phyloP scores from a whole-genome alignment of 768 basidiomycete species.

The Boletus tylopilopsis region DNA sequence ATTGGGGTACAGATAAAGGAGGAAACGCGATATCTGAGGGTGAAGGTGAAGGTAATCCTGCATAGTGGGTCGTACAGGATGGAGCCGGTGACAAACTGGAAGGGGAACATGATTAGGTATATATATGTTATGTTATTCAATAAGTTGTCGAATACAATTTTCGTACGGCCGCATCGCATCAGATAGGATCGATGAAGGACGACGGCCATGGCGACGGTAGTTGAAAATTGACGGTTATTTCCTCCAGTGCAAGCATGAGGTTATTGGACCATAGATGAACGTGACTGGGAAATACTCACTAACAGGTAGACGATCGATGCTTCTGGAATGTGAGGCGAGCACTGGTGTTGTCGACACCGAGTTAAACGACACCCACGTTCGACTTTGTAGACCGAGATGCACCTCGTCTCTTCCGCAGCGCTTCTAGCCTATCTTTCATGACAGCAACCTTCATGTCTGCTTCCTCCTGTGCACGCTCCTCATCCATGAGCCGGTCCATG shows the following conservation, averaged over 20 bases:
- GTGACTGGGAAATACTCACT: neutral
- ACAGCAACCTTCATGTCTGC: constrained; percentile 70
- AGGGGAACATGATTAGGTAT: too few relatives aligned
- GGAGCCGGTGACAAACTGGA: too few relatives aligned
- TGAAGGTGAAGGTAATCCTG: neutral
- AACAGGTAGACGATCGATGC: neutral
- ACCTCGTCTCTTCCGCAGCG: constrained; percentile 47
- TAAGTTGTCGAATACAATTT: neutral
- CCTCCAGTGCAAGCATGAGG: neutral
- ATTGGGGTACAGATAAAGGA: constrained; percentile 37
- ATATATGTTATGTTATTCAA: neutral
- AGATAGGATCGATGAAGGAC: too few relatives aligned
- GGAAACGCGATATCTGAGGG: neutral
- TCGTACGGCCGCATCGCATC: too few relatives aligned
- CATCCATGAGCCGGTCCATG: constrained; percentile 80
- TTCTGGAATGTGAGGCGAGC: neutral
- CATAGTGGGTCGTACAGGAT: neutral
- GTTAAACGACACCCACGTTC: constrained; percentile 16
- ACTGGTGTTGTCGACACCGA: neutral
- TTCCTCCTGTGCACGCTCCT: constrained; percentile 85
- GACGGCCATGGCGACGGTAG: too few relatives aligned
- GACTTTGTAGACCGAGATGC: constrained; percentile 24
- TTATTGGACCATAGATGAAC: neutral
- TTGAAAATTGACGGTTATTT: too few relatives aligned
- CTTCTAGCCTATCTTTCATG: constrained; percentile 64